Conservation (phyloP, 225 moss, liverwort and hornwort genomes). For the Pseudisothecium myosuroides region DNA sequence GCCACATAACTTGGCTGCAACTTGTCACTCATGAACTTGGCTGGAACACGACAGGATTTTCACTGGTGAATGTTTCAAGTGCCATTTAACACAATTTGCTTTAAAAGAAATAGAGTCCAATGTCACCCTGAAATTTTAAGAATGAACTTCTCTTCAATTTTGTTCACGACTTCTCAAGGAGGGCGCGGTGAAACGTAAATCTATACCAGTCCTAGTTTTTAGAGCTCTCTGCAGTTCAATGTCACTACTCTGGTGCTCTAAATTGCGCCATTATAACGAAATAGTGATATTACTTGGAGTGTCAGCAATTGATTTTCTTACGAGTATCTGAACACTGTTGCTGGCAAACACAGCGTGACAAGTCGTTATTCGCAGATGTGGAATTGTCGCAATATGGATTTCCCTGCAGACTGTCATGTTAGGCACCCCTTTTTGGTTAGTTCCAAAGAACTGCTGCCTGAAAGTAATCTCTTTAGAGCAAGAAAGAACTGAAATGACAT, state of each 20-base stretch:
- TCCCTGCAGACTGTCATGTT: not conserved
- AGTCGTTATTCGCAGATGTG: not conserved
- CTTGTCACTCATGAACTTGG: not conserved
- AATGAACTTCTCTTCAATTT: not conserved
- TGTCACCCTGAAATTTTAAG: not conserved
- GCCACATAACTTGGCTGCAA: not conserved
- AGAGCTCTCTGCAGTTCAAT: too few species aligned
- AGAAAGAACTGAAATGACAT: not conserved
- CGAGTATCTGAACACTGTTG: conserved; percentile 5
- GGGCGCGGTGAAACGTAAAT: not conserved
- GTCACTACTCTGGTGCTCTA: too few species aligned
- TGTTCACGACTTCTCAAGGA: too few species aligned
- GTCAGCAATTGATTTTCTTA: not conserved
- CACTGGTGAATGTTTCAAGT: not conserved
- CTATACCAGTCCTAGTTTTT: too few species aligned
- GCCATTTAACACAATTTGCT: too few species aligned
- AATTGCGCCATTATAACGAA: not conserved
- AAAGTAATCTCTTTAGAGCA: not conserved
- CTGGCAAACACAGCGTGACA: conserved; percentile 10
- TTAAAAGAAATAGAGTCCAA: not conserved
- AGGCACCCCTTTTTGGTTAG: not conserved
- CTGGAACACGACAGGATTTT: not conserved
- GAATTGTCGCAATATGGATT: conserved; percentile 13
- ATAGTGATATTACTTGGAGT: not conserved
- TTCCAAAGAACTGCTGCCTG: not conserved